These are phyloP conservation scores for Pseudozyma pruni DNA, from an alignment of 1,284 basidiomycete species.

Conservation along the genomic window DNA sequence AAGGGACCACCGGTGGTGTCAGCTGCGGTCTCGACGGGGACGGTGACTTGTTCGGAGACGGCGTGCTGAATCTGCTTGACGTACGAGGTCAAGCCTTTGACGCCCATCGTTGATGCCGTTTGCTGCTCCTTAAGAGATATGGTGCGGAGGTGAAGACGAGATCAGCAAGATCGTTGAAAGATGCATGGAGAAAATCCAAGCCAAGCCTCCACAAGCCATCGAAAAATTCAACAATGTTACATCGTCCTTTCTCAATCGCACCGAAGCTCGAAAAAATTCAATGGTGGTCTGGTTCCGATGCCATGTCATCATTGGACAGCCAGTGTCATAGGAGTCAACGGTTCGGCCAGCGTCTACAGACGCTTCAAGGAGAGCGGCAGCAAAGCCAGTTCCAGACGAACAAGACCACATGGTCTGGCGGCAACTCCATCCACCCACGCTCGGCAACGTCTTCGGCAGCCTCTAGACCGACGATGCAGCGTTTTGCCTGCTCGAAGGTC, in stretches of 20 bases:
- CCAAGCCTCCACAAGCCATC: conserved; percentile 7
- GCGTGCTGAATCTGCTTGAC: conserved; percentile 34
- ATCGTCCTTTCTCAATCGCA: too few relatives aligned
- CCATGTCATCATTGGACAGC: too few relatives aligned
- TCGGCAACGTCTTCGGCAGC: conserved; percentile 9
- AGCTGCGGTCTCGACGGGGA: conserved; percentile 6
- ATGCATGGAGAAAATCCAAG: neutral
- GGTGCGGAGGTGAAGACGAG: neutral
- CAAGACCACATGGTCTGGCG: conserved; percentile 18
- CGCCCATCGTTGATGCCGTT: conserved; percentile 36
- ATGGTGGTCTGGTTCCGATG: too few relatives aligned
- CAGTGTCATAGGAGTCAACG: too few relatives aligned
- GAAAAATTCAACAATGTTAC: neutral
- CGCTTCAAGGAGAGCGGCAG: too few relatives aligned
- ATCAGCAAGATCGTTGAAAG: neutral
- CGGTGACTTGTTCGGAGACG: conserved; percentile 40
- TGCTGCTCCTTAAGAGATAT: conserved; percentile 1
- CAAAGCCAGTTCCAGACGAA: neutral
- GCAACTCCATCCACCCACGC: conserved; percentile 1
- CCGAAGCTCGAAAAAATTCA: neutral
- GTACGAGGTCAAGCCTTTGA: conserved; percentile 52
- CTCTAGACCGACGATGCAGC: too few relatives aligned
- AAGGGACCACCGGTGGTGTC: conserved; percentile 12
- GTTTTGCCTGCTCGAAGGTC: too few relatives aligned
- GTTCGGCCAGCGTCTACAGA: too few relatives aligned